Base-by-base conservation (phyloP, 2,329 filamentous ascomycete genomes). In the Ophiocordyceps camponoti-leonardi region DNA sequence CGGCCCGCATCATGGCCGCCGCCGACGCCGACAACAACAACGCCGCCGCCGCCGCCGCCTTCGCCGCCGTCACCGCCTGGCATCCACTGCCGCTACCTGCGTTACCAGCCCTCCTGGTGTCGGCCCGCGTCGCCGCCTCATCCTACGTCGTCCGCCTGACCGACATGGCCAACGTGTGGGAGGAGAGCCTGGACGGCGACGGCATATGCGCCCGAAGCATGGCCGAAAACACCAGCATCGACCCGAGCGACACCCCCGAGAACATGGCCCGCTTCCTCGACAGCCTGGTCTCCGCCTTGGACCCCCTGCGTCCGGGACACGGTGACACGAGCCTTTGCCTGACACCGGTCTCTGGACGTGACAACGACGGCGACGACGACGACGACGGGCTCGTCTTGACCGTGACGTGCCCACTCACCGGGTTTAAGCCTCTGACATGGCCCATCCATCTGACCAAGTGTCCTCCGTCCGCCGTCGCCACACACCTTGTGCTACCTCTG, bases 111-210 rank as follows among this genome's bases (percentile, higher is more conserved):
- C 67, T 88, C 8, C 67, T 88, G 31, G 67, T 83, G 41, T 82
- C 81, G 49, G 66, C 73, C 19, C 55, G 60, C 26, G 77, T 82
- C 54, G 64, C 64, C 6, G 44, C 65, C 16, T 61, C 69, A 20
- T 71, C 75, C 12, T 88, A 88, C 62, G 69, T 65, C 2, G 58
- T 88, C 26, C 69, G 75, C 47, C 57, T 90, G 37, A 86, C 82
- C 2, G 84, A 90, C 56, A 68, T 87, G 48, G 78, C 73, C 56
- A 73, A 79, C 51, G 65, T 87, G n/a, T 92, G 84, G 84, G 63
- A 66, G 23, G 83, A 88, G 61, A 67, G 60, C 10, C 62, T 87
- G 20, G 71, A 77, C 46, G 67, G 75, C 20, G 67, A 66, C n/a
- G 68, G 66, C 12, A 81, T 90, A 47, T 70, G 79, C 46, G 64